Percentiles rank a stretch among this genome's conserved stretches.
Evolutionary conservation across 495 filamentous ascomycete species (phyloP).

Genomic region (Lophium mytilinum): DNA sequence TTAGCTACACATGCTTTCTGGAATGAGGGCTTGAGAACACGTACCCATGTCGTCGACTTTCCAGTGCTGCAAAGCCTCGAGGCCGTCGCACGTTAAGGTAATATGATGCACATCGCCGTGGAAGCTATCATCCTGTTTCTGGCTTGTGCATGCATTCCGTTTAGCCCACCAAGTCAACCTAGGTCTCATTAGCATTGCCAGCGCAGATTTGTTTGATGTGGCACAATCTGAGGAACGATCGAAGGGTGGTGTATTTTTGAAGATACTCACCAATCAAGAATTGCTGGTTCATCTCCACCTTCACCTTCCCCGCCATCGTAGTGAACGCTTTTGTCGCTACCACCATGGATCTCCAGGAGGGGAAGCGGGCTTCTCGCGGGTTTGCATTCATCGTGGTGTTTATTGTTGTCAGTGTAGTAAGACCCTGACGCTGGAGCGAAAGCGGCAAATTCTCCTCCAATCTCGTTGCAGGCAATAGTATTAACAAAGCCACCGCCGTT

Average conservation of each 20-base stretch:
- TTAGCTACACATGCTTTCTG: neutral
- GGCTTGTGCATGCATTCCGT: slow-evolving; percentile 32
- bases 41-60: slow-evolving; percentile 36
- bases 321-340: slow-evolving; percentile 32
- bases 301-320: slow-evolving; percentile 36
- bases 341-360: slow-evolving; percentile 47
- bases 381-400: slow-evolving; percentile 33
- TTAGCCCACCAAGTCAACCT: slow-evolving; percentile 35
- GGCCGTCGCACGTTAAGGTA: slow-evolving; percentile 6
- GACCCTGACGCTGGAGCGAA: slow-evolving; percentile 8
- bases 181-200: neutral
- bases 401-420: slow-evolving; percentile 18
- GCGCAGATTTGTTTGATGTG: neutral
- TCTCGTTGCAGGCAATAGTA: slow-evolving; percentile 6
- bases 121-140: slow-evolving; percentile 32
- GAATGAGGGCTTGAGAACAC: neutral
- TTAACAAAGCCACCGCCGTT: slow-evolving; percentile 16
- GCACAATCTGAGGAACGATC: no score
- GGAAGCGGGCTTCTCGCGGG: slow-evolving; percentile 34
- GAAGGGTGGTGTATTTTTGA: neutral
- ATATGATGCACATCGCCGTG: slow-evolving; percentile 27
- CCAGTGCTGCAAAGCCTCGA: slow-evolving; percentile 34
- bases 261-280: slow-evolving; percentile 24
- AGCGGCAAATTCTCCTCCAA: slow-evolving; percentile 7
- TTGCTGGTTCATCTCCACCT: slow-evolving; percentile 30